A percentile compares a stretch with the other conserved stretches of the same genome.
phyloP scores from a whole-genome alignment of 2,329 filamentous ascomycete genomes.

The Apiospora saccharicola region DNA sequence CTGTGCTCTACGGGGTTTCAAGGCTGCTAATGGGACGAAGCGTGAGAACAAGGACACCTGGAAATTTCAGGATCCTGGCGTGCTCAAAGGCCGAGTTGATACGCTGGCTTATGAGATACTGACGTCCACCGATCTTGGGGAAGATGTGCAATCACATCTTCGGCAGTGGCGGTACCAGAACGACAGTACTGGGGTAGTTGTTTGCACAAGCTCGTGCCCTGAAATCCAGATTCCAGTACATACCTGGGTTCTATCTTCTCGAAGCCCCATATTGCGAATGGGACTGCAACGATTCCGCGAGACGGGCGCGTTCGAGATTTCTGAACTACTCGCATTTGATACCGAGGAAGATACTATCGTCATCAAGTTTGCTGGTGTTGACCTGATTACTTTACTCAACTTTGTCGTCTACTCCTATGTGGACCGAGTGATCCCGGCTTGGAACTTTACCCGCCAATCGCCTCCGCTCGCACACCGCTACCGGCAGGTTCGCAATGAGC shows the following conservation, averaged over 20 bases:
- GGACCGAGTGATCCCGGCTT: constrained; percentile 82
- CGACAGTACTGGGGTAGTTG: constrained; percentile 50
- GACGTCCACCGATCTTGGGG: constrained; percentile 70
- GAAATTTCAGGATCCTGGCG: constrained; percentile 50
- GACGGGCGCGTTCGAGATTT: constrained; percentile 60
- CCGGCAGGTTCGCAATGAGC: constrained; percentile 79
- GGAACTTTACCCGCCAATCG: constrained; percentile 78
- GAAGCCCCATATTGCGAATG: constrained; percentile 73
- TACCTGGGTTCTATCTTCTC: constrained; percentile 77
- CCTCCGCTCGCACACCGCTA: constrained; percentile 74
- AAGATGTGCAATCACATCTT: constrained; percentile 64
- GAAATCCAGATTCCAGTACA: constrained; percentile 81
- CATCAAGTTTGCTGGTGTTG: constrained; percentile 73
- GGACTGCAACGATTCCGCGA: constrained; percentile 66
- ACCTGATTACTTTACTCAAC: constrained; percentile 82
- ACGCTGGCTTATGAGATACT: constrained; percentile 61
- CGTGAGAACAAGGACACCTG: constrained; percentile 49
- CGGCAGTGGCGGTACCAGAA: constrained; percentile 47
- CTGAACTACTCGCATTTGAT: constrained; percentile 68
- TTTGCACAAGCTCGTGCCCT: constrained; percentile 68
- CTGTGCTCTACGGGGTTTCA: constrained; percentile 71
- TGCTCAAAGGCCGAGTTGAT: constrained; percentile 61
- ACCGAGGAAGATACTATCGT: constrained; percentile 58
- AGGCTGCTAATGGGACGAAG: constrained; percentile 48
- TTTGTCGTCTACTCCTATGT: constrained; percentile 82